phyloP scores from a whole-genome alignment of 2,329 filamentous ascomycete species.

The Pestalotiopsis fici region DNA sequence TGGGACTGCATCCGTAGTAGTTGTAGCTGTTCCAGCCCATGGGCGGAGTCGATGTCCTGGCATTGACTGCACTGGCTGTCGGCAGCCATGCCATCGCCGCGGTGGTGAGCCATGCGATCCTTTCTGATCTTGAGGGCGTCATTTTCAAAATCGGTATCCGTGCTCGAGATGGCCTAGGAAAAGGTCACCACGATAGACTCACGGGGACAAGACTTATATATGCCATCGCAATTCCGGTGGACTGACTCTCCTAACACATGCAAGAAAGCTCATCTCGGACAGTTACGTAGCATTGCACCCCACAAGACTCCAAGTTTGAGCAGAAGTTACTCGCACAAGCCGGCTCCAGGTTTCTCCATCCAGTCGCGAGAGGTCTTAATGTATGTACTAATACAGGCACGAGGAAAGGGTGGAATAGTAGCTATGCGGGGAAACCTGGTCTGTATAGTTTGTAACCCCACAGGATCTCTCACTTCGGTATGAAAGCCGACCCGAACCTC shows the following conservation, averaged over 20 bases:
- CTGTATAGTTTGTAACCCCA: not conserved
- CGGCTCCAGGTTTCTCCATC: slow-evolving; percentile 6
- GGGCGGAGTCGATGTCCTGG: slow-evolving; percentile 33
- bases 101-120: not conserved
- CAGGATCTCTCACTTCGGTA: not conserved
- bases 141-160: not conserved
- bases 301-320: not conserved
- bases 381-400: not conserved
- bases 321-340: not conserved
- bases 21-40: slow-evolving; percentile 65
- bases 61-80: slow-evolving; percentile 14
- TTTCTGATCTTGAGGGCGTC: not conserved
- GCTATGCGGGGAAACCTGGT: not conserved
- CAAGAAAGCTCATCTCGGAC: not conserved
- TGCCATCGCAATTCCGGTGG: not conserved
- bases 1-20: slow-evolving; percentile 50
- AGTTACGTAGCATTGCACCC: not conserved
- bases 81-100: not conserved
- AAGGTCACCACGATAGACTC: not conserved
- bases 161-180: not conserved
- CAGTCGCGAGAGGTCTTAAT: not conserved
- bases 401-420: not conserved
- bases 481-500: not conserved
- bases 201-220: not conserved
- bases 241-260: not conserved